Base-by-base conservation (phyloP, 2,329 filamentous ascomycete species). In the Phaeomoniella chlamydospora region DNA sequence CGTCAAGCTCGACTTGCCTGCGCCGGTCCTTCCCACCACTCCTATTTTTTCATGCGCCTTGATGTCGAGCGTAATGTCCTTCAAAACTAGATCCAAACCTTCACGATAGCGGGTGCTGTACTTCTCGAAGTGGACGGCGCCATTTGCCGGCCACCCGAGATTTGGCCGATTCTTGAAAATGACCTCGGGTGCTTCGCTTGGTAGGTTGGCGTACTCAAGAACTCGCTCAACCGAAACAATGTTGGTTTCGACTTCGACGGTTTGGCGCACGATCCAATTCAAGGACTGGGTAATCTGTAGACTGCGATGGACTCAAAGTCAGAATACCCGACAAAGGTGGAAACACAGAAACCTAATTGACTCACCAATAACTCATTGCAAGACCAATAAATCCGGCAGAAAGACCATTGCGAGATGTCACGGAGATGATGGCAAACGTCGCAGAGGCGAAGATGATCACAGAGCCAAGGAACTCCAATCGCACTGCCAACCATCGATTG, bases 241-340 rank as follows among this genome's bases (percentile, higher is more conserved):
- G 59, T 98, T 98, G n/a, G 88, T 96, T 67, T 98, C 92, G n/a
- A 98, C 90, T 59, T 98, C 92, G 19, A 98, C 90, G 0, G 87
- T 94, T 61, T 98, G 90, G 40, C 92, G 77, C 35, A 98, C 90
- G 51, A 98, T 94, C 90, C 90, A 98, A 65, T 96, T 98, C 50
- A 98, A 72, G 22, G 87, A 94, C 46, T 88, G 83, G 2, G 90
- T 98, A 52, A 98, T 96, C 62, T 94, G 85, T 43, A 98, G 71
- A 26, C 22, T 26, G 22, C n/a, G 6, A n/a, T 2, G 3, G 29
- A 29, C 14, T n/a, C 11, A 19, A 13, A 16, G 22, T 16, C 13
- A 36, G n/a, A 15, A 15, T 15, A 34, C 31, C 15, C 13, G 5
- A 31, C 22, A 10, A 39, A n/a, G n/a, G n/a, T n/a, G 22, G n/a